These are phyloP conservation scores for Neolentinus lepideus DNA, from an alignment of 1,284 basidiomycete species.

Conservation along the genomic window DNA sequence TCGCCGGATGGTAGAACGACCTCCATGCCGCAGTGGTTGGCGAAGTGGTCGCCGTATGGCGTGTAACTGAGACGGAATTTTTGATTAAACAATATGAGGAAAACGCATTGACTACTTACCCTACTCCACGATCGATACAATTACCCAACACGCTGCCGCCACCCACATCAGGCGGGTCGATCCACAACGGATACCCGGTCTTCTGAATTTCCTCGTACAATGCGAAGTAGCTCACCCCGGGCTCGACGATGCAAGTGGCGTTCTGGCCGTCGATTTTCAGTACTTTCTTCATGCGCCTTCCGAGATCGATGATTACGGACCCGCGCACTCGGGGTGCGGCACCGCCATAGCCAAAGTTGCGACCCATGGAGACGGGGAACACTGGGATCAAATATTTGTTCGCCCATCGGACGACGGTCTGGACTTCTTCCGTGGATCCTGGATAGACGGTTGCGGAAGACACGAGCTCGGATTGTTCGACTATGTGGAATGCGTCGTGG, in stretches of 20 bases:
- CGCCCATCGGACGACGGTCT: slow-evolving; percentile 49
- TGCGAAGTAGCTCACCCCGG: neutral
- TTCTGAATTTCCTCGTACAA: slow-evolving; percentile 2
- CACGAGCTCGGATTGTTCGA: slow-evolving; percentile 16
- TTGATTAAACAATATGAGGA: neutral
- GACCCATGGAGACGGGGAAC: slow-evolving; percentile 25
- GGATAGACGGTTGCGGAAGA: slow-evolving; percentile 27
- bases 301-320: neutral
- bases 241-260: neutral
- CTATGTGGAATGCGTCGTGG: slow-evolving; percentile 55
- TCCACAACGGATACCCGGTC: neutral
- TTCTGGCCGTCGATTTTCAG: neutral
- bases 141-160: slow-evolving; percentile 1
- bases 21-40: slow-evolving; percentile 2
- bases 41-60: slow-evolving; percentile 1
- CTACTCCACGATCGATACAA: neutral
- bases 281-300: neutral
- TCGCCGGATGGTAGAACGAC: slow-evolving; percentile 1
- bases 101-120: neutral
- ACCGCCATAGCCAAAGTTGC: slow-evolving; percentile 1
- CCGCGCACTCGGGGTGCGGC: neutral
- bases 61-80: neutral
- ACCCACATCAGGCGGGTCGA: neutral
- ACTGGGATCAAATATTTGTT: slow-evolving; percentile 48
- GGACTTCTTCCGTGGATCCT: slow-evolving; percentile 47